These are phyloP conservation scores for Suillus subluteus DNA, from an alignment of 768 basidiomycete genomes.

Conservation along the genomic window DNA sequence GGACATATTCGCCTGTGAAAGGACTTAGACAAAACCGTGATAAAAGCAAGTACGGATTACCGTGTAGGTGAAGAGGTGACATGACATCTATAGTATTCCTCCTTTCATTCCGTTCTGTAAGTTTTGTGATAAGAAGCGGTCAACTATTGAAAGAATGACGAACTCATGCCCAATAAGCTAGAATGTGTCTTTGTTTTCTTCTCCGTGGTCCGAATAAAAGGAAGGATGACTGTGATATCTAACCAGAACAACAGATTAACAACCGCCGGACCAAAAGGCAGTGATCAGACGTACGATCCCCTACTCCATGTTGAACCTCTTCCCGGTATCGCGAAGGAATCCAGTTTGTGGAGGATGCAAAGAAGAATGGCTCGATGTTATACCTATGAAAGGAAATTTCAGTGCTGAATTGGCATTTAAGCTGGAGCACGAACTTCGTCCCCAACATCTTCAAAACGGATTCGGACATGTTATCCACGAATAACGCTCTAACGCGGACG, in stretches of 20 bases:
- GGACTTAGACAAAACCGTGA: not conserved
- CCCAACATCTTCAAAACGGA: slow-evolving; percentile 40
- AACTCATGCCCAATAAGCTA: not conserved
- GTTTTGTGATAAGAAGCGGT: not conserved
- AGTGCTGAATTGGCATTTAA: not conserved
- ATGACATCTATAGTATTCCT: slow-evolving; percentile 10
- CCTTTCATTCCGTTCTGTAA: not conserved
- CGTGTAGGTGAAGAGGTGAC: not conserved
- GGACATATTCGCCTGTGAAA: slow-evolving; percentile 20
- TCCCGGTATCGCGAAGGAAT: slow-evolving; percentile 64
- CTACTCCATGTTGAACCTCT: slow-evolving; percentile 24
- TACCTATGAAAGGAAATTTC: slow-evolving; percentile 27
- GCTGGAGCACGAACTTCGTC: slow-evolving; percentile 26
- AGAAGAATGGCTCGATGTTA: slow-evolving; percentile 42
- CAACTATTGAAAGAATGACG: not conserved
- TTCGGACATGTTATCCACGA: not conserved
- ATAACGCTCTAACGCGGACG: slow-evolving; percentile 22
- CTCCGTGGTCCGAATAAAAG: slow-evolving; percentile 42
- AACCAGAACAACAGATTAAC: slow-evolving; percentile 35
- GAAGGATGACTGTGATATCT: slow-evolving; percentile 29
- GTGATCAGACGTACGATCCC: not conserved
- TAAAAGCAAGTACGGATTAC: not conserved
- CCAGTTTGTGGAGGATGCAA: slow-evolving; percentile 50
- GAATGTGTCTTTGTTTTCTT: slow-evolving; percentile 15
- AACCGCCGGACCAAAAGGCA: not conserved